These are phyloP conservation scores for Litchi chinensis DNA, from an alignment of 345 rosid species.

Conservation along the genomic window DNA sequence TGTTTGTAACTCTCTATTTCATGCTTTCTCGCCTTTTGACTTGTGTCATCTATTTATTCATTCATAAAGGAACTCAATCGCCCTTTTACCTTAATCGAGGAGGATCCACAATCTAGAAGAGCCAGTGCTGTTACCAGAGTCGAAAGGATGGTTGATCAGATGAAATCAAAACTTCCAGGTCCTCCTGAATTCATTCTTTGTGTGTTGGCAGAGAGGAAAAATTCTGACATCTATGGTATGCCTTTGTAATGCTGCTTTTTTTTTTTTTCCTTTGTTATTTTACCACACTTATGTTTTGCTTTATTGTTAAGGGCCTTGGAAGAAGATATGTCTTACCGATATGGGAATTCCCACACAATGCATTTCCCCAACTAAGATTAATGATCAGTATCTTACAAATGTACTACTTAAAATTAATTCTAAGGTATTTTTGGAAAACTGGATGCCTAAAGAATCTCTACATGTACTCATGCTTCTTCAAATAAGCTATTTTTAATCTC, in stretches of 20 bases:
- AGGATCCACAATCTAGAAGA: conserved; percentile 57
- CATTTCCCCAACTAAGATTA: conserved; percentile 68
- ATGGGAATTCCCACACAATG: conserved; percentile 84
- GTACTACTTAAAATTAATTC: conserved; percentile 86
- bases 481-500: conserved; percentile 4
- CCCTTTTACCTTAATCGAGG: conserved; percentile 74
- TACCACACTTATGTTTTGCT: conserved; percentile 21
- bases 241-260: conserved; percentile 17
- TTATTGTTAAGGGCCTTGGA: conserved; percentile 77
- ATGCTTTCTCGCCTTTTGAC: conserved; percentile 2
- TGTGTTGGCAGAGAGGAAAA: conserved; percentile 79
- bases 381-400: conserved; percentile 83
- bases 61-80: conserved; percentile 60
- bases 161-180: conserved; percentile 55
- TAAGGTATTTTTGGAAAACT: conserved; percentile 55
- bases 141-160: conserved; percentile 66
- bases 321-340: conserved; percentile 66
- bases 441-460: conserved; percentile 9
- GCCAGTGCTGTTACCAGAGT: conserved; percentile 68
- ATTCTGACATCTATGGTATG: conserved; percentile 78
- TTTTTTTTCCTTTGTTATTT: conserved; percentile 4
- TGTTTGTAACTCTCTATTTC: not conserved
- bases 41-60: conserved; percentile 14
- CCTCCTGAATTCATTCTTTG: conserved; percentile 72
- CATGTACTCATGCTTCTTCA: conserved; percentile 3